Evolutionary conservation across 768 basidiomycete species (phyloP), one percentile per base, ranked within the genome.

Genomic region (Chalciporus pseudorubinellus): DNA sequence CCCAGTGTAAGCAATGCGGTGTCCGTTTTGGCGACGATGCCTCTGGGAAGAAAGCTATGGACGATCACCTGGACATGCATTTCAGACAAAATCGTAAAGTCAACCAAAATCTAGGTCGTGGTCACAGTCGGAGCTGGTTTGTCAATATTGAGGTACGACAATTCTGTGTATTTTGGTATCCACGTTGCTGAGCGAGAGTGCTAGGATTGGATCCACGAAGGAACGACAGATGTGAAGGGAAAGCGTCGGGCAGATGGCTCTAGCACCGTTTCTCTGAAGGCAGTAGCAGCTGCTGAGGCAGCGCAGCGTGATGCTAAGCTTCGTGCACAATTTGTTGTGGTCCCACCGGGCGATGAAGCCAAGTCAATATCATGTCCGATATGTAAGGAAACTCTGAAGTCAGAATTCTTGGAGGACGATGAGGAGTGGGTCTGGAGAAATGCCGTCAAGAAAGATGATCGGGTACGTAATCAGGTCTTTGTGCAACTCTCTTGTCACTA

Each of bases 351-450:
- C 57, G 87, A 89, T 71, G 92, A 93, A 66, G 89, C 91, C 48
- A 87, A 85, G 63, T 74, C 80, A 21, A 72, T 92, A 60, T 83
- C 87, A 56, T 99, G 95, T 77, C 93, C 94, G 21, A 90, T 99
- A 59, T 99, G 97, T 82, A 97, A 95, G 76, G 95, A 99, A 70
- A 70, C 69, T 50, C 78, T 98, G 69, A 90, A 92, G 75, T 83
- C 85, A 58, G 95, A 97, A 74, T 98, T 90, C 67, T 70, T 85
- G 50, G 93, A 98, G 66, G 95, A 97, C 43, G 93, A 95, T 54
- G 95, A 98, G 73, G 95, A 97, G 54, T 98, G 95, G 95, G 88
- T 97, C 12, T 99, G 93, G 93, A 83, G 80, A 65, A 95, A 99
- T 64, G 92, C 95, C 0, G 77, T 92, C 18, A 82, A 77, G 69